Evolutionary conservation across 768 basidiomycete species (phyloP).

Genomic region (Boletus vinaceobasis): DNA sequence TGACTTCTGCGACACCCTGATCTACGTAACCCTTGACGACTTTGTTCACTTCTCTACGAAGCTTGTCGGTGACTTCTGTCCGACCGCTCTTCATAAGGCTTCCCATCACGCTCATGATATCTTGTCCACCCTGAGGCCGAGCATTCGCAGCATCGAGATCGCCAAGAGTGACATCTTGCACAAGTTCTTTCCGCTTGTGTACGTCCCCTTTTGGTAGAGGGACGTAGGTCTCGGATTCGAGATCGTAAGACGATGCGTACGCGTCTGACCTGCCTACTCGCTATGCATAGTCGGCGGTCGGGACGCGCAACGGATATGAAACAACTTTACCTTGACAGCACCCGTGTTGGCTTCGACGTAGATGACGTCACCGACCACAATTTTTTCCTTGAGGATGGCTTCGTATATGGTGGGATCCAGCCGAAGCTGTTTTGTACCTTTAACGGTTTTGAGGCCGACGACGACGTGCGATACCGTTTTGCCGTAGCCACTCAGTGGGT

Average conservation of each 20-base stretch:
- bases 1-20: conserved; percentile 96
- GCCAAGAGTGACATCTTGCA: conserved; percentile 92
- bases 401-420: conserved; percentile 96
- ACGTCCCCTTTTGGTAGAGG: conserved; percentile 96
- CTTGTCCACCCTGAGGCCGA: conserved; percentile 92
- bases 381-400: conserved; percentile 94
- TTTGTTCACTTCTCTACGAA: conserved; percentile 93
- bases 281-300: conserved; percentile 37
- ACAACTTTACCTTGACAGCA: conserved; percentile 74
- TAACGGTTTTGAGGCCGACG: conserved; percentile 91
- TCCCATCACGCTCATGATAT: conserved; percentile 98
- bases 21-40: conserved; percentile 97
- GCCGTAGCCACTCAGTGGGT: conserved; percentile 95
- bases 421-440: conserved; percentile 89
- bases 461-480: conserved; percentile 99
- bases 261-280: conserved; percentile 96
- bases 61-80: conserved; percentile 96
- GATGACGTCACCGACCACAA: conserved; percentile 94
- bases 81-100: conserved; percentile 86
- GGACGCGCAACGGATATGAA: not conserved
- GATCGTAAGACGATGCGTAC: conserved; percentile 95
- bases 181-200: conserved; percentile 92
- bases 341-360: conserved; percentile 94
- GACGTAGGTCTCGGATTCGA: conserved; percentile 98
- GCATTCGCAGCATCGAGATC: conserved; percentile 97